Conservation (phyloP, 192 early-diverging fungal genomes). For the Rhizophagus clarus region DNA sequence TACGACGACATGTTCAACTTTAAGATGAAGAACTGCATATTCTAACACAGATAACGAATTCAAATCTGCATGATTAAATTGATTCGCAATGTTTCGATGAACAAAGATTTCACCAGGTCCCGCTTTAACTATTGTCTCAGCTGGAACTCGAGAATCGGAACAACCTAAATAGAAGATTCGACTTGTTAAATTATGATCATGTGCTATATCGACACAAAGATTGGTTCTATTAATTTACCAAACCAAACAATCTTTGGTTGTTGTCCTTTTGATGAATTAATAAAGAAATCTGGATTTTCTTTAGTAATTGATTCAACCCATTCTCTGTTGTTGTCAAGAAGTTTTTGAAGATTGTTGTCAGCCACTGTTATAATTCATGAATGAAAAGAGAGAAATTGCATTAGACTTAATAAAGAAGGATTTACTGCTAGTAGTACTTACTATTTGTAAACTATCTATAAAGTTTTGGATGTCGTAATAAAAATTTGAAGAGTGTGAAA, state of each 20-base stretch:
- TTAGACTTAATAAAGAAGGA: too few relatives aligned
- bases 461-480: too few relatives aligned
- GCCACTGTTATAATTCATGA: background rate
- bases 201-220: background rate
- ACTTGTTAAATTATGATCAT: background rate
- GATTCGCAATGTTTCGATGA: conserved; percentile 97
- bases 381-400: background rate
- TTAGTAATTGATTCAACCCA: conserved; percentile 62
- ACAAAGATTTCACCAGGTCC: conserved; percentile 91
- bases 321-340: conserved; percentile 59
- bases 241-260: conserved; percentile 89
- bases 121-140: conserved; percentile 69
- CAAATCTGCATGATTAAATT: conserved; percentile 80
- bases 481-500: too few relatives aligned
- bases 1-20: conserved; percentile 92
- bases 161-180: conserved; percentile 63
- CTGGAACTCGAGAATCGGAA: conserved; percentile 91
- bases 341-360: conserved; percentile 30
- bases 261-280: conserved; percentile 71
- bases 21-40: conserved; percentile 90
- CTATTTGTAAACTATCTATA: too few relatives aligned
- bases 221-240: conserved; percentile 39
- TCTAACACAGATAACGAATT: conserved; percentile 85
- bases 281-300: conserved; percentile 73
- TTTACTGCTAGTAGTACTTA: too few relatives aligned